Evolutionary conservation across 345 rosid genomes (phyloP).

Genomic region (Eucalyptus paniculata): DNA sequence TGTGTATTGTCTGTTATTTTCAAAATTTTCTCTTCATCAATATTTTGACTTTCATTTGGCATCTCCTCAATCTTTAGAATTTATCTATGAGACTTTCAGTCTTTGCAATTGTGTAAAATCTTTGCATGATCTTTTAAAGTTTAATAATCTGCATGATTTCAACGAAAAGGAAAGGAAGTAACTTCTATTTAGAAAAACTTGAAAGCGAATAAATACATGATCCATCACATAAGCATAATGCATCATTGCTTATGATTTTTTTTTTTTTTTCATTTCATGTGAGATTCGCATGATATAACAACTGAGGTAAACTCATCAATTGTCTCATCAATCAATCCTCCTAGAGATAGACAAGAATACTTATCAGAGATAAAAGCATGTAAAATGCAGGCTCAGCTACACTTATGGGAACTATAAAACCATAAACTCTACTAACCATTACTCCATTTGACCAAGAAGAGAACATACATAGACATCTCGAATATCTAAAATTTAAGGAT

Average conservation of each 20-base stretch:
- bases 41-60: no score
- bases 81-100: background rate
- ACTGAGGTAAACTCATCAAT: background rate
- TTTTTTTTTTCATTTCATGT: no score
- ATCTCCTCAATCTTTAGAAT: background rate
- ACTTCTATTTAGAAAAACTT: background rate
- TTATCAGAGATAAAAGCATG: background rate
- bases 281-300: no score
- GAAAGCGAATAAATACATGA: background rate
- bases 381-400: background rate
- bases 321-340: background rate
- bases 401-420: background rate
- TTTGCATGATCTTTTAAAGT: background rate
- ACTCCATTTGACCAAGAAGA: background rate
- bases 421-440: background rate
- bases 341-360: background rate
- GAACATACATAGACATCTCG: background rate
- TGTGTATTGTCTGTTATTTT: background rate
- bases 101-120: background rate
- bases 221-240: no score
- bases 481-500: background rate
- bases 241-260: no score
- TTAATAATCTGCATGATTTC: background rate
- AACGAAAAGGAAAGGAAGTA: background rate
- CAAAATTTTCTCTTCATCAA: background rate